phyloP scores from a whole-genome alignment of 768 basidiomycete genomes.

The Rhodotorula paludigena region DNA sequence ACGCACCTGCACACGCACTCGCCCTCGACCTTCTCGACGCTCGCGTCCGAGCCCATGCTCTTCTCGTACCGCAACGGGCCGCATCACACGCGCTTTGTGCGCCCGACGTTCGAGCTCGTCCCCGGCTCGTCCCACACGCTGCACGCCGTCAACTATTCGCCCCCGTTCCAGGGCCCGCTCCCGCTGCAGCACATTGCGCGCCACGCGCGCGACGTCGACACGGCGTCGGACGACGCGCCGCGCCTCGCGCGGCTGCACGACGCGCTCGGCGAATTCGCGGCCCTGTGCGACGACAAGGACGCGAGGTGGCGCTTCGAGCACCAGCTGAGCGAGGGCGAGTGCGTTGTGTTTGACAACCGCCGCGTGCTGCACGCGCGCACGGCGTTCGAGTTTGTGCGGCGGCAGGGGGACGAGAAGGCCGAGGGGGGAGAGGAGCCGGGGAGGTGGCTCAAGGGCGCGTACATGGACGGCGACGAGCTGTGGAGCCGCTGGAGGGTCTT shows the following conservation, averaged over 20 bases:
- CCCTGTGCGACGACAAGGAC: conserved; percentile 53
- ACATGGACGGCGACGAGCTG: conserved; percentile 58
- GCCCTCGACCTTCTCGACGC: conserved; percentile 57
- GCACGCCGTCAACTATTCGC: conserved; percentile 78
- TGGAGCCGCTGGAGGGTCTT: conserved; percentile 46
- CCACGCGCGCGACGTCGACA: conserved; percentile 39
- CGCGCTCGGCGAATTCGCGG: conserved; percentile 62
- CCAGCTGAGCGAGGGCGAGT: conserved; percentile 72
- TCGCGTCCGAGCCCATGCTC: conserved; percentile 63
- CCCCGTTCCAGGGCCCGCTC: conserved; percentile 87
- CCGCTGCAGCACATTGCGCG: conserved; percentile 54
- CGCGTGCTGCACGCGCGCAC: conserved; percentile 81
- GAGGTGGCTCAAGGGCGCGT: conserved; percentile 81
- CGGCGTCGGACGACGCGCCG: conserved; percentile 10
- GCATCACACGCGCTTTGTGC: conserved; percentile 68
- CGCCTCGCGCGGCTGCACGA: conserved; percentile 28
- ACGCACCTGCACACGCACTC: conserved; percentile 52
- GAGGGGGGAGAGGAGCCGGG: conserved; percentile 41
- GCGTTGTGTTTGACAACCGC: conserved; percentile 86
- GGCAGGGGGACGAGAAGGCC: conserved; percentile 42
- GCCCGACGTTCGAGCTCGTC: conserved; percentile 67
- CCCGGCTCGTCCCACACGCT: conserved; percentile 46
- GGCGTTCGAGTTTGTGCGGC: conserved; percentile 58
- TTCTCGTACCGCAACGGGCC: conserved; percentile 91
- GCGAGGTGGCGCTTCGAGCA: conserved; percentile 57